Evolutionary conservation across 202 grass and related monocot species (phyloP).

Genomic region (Miscanthus sacchariflorus): DNA sequence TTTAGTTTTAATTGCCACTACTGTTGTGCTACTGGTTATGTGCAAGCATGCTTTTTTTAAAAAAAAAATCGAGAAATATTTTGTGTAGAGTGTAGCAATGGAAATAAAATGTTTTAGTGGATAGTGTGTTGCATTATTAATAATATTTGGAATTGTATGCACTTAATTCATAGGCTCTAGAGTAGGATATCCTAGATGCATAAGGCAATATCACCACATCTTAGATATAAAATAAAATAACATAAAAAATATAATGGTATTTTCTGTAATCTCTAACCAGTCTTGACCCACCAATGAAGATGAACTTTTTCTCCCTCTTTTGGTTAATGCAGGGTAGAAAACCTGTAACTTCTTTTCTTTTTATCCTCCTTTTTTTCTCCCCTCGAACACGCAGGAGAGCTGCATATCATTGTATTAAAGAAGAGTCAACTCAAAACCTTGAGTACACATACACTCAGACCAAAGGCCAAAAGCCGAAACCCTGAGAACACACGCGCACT

Average conservation of each 20-base stretch:
- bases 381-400: background rate
- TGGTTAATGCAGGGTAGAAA: background rate
- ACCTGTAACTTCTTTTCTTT: background rate
- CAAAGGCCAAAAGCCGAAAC: background rate
- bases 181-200: background rate
- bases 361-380: background rate
- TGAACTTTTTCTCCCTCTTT: background rate
- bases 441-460: background rate
- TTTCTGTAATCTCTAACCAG: background rate
- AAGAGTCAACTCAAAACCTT: background rate
- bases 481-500: too few relatives aligned
- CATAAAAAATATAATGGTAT: background rate
- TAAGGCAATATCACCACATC: background rate
- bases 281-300: conserved; percentile 11
- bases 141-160: background rate
- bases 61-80: background rate
- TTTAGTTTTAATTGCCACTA: background rate
- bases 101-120: background rate
- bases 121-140: background rate
- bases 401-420: background rate
- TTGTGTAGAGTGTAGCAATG: background rate
- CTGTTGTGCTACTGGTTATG: conserved; percentile 20
- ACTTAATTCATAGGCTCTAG: conserved; percentile 2
- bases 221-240: background rate
- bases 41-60: background rate